phyloP scores from a whole-genome alignment of 2,329 filamentous ascomycete genomes.

The Pleomassaria siparia region DNA sequence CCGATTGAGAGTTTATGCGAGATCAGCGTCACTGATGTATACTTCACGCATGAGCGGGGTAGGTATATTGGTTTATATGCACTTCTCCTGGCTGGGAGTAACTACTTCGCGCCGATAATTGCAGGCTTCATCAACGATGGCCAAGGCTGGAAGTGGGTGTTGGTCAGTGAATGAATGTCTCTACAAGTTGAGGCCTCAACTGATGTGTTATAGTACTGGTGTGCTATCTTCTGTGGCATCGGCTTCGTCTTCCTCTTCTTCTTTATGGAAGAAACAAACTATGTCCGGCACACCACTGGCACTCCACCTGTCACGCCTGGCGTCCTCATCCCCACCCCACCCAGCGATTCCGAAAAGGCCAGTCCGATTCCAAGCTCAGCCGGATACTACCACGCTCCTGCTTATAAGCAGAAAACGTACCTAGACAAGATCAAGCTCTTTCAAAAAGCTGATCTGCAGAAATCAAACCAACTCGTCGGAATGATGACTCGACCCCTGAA shows the following conservation, averaged over 20 bases:
- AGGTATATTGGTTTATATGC: conserved; percentile 37
- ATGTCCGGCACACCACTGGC: conserved; percentile 40
- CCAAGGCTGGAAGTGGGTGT: conserved; percentile 40
- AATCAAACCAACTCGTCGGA: conserved; percentile 25
- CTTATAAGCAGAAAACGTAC: conserved; percentile 30
- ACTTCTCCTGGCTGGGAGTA: conserved; percentile 35
- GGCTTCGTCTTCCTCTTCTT: conserved; percentile 58
- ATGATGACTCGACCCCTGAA: conserved; percentile 4
- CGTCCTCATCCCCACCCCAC: not conserved
- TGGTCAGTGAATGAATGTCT: conserved; percentile 8
- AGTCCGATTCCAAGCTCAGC: not conserved
- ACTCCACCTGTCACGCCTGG: not conserved
- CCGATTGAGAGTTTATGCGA: conserved; percentile 55
- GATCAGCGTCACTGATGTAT: conserved; percentile 48
- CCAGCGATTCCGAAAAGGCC: conserved; percentile 2
- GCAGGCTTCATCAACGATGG: conserved; percentile 40
- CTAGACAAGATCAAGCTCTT: conserved; percentile 35
- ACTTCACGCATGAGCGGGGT: conserved; percentile 39
- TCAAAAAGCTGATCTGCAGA: conserved; percentile 30
- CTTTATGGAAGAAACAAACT: conserved; percentile 64
- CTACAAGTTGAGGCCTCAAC: not conserved
- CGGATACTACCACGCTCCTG: not conserved
- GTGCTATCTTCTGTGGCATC: conserved; percentile 55
- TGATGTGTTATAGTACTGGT: conserved; percentile 46
- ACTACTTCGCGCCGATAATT: conserved; percentile 42